Conservation (phyloP, 768 basidiomycete genomes). For the Tricholoma bakamatsutake region DNA sequence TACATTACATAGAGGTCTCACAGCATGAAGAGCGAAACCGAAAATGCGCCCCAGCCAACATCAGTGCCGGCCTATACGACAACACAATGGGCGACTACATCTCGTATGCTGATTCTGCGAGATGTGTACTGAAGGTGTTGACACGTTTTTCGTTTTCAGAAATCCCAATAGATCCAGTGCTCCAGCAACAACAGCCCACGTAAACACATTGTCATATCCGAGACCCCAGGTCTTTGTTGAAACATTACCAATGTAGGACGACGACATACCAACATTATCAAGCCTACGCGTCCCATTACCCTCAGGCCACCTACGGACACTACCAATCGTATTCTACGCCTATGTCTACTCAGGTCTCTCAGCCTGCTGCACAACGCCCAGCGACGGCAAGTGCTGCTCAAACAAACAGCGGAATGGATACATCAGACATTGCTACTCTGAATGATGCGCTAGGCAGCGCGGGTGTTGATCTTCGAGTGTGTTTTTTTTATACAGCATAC, state of each 20-base stretch:
- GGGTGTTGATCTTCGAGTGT: slow-evolving; percentile 77
- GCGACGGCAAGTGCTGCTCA: slow-evolving; percentile 3
- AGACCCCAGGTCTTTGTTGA: slow-evolving; percentile 15
- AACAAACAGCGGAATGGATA: slow-evolving; percentile 41
- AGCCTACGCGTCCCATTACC: slow-evolving; percentile 37
- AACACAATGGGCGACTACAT: slow-evolving; percentile 25
- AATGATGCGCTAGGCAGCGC: slow-evolving; percentile 85
- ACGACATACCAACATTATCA: slow-evolving; percentile 47
- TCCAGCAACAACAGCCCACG: slow-evolving; percentile 54
- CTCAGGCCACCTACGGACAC: slow-evolving; percentile 40
- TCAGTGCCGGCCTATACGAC: slow-evolving; percentile 25
- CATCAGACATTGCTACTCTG: slow-evolving; percentile 68
- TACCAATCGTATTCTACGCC: slow-evolving; percentile 37
- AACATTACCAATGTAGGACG: slow-evolving; percentile 26
- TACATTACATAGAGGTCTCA: no score
- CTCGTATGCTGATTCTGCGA: slow-evolving; percentile 18
- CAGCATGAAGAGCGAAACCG: slow-evolving; percentile 39
- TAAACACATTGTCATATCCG: slow-evolving; percentile 23
- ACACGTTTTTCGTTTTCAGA: slow-evolving; percentile 26
- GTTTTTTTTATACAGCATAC: slow-evolving; percentile 10
- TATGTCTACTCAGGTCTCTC: slow-evolving; percentile 21
- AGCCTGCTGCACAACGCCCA: slow-evolving; percentile 17
- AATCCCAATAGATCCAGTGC: slow-evolving; percentile 63
- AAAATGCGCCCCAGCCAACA: slow-evolving; percentile 19
- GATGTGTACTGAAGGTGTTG: background rate